Percentiles rank a stretch among this genome's conserved stretches.
These are phyloP conservation scores for Kitagawia praeruptora DNA, from an alignment of 129 eudicot species.

Conservation along the genomic window DNA sequence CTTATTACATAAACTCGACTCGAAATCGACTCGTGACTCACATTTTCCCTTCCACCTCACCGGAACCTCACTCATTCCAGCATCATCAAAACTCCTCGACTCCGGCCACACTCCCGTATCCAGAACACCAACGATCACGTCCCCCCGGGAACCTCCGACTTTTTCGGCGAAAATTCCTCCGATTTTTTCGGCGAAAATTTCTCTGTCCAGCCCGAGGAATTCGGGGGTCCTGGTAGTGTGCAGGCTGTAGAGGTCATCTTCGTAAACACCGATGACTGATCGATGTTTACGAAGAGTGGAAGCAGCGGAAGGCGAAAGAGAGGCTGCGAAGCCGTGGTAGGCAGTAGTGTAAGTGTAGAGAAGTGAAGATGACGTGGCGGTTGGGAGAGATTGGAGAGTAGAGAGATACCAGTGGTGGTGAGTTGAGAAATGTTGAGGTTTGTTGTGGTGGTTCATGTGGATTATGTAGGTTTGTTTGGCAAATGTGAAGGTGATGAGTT, in stretches of 20 bases:
- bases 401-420: slow-evolving; percentile 68
- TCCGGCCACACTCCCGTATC: slow-evolving; percentile 92
- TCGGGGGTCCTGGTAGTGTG: slow-evolving; percentile 89
- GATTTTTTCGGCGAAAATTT: background rate
- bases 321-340: slow-evolving; percentile 67
- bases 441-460: slow-evolving; percentile 47
- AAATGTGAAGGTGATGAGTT: background rate
- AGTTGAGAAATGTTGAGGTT: slow-evolving; percentile 39
- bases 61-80: slow-evolving; percentile 47
- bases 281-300: slow-evolving; percentile 32
- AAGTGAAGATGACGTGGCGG: slow-evolving; percentile 29
- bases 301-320: slow-evolving; percentile 28
- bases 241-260: slow-evolving; percentile 52
- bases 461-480: slow-evolving; percentile 56
- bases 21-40: slow-evolving; percentile 44
- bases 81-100: slow-evolving; percentile 46
- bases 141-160: background rate
- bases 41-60: slow-evolving; percentile 55
- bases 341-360: slow-evolving; percentile 67
- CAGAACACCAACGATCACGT: slow-evolving; percentile 66
- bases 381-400: slow-evolving; percentile 35
- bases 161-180: background rate
- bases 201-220: slow-evolving; percentile 52
- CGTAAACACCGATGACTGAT: slow-evolving; percentile 46
- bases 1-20: slow-evolving; percentile 39